Base-by-base conservation (phyloP, 1,284 basidiomycete species). In the Cystobasidiaceae sp. region DNA sequence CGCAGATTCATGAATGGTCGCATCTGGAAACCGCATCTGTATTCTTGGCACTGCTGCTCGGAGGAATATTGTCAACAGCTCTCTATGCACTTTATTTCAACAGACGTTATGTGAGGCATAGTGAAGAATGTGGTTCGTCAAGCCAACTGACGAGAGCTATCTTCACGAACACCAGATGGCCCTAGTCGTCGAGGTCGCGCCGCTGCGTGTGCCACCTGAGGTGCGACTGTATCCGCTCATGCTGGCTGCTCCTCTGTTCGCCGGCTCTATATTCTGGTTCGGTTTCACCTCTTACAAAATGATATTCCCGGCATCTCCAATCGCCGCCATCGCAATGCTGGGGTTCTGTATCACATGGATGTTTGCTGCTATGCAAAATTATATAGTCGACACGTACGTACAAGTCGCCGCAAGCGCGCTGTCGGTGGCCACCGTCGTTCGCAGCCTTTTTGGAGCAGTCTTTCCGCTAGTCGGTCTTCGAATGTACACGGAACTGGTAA, bases 201-300 rank as follows among this genome's bases (percentile, higher is more conserved):
- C n/a, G n/a, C n/a, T n/a, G n/a, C n/a, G n/a, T n/a, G n/a, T 39
- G 37, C 11, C 37, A 11, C 37, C 37, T 11, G 37, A 39, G n/a
- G 37, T 11, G 37, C 46, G 46, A 19, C 46, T 49, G 21, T 66
- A 57, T 13, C 69, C 70, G 2, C 62, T 71, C 17, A 39, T 69
- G 17, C 67, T 57, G 30, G 73, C 71, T 13, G 75, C 72, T 2
- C 74, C 76, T 2, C 46, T 73, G 3, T 72, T 80, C 33, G 72
- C 74, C 4, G 69, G 76, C 32, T 69, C 74, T 19, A 76, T 80
- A 69, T 79, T 80, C 74, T 74, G 74, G 73, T 71, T 76, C 54
- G 76, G 72, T 11, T 77, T 73, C 27, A 54, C 51, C n/a, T 54
- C 15, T n/a, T 54, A 74, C 56, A 66, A 68, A 8, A 30, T 34